phyloP scores from a whole-genome alignment of 2,329 filamentous ascomycete species.

The Drechslerella dactyloides region DNA sequence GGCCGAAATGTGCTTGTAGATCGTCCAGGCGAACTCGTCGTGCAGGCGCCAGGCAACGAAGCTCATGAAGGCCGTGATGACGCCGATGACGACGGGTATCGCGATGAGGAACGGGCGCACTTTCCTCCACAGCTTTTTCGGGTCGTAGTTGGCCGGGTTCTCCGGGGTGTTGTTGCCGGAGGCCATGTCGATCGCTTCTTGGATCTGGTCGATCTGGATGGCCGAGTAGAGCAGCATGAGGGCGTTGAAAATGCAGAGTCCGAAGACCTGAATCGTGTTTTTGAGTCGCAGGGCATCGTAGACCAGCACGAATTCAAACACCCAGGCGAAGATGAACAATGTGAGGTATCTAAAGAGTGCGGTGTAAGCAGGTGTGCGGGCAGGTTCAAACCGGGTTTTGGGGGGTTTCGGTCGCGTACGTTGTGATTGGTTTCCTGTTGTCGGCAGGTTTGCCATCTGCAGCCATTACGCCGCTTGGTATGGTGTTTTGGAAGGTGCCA shows the following conservation, averaged over 20 bases:
- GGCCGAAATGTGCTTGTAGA: conserved; percentile 98
- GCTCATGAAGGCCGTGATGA: conserved; percentile 74
- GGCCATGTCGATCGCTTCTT: conserved; percentile 65
- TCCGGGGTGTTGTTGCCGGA: conserved; percentile 57
- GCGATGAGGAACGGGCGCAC: conserved; percentile 80
- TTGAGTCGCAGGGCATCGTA: conserved; percentile 93
- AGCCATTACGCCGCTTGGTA: conserved; percentile 61
- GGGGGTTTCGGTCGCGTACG: conserved; percentile 66
- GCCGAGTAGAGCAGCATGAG: conserved; percentile 90
- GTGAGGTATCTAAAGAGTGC: conserved; percentile 67
- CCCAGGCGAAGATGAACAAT: conserved; percentile 94
- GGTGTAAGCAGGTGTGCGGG: background rate
- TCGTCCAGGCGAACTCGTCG: conserved; percentile 98
- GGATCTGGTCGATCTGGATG: conserved; percentile 90
- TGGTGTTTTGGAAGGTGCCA: conserved; percentile 75
- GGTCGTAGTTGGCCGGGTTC: conserved; percentile 29
- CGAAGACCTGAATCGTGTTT: conserved; percentile 98
- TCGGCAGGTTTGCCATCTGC: conserved; percentile 58
- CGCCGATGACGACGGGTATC: conserved; percentile 80
- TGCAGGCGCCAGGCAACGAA: conserved; percentile 93
- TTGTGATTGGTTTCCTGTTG: conserved; percentile 71
- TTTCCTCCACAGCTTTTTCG: conserved; percentile 67
- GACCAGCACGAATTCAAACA: conserved; percentile 87
- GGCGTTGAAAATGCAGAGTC: conserved; percentile 88
- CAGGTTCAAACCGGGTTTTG: background rate